These are phyloP conservation scores for Xylariaceae sp. DNA, from an alignment of 2,329 filamentous ascomycete genomes.

Conservation along the genomic window DNA sequence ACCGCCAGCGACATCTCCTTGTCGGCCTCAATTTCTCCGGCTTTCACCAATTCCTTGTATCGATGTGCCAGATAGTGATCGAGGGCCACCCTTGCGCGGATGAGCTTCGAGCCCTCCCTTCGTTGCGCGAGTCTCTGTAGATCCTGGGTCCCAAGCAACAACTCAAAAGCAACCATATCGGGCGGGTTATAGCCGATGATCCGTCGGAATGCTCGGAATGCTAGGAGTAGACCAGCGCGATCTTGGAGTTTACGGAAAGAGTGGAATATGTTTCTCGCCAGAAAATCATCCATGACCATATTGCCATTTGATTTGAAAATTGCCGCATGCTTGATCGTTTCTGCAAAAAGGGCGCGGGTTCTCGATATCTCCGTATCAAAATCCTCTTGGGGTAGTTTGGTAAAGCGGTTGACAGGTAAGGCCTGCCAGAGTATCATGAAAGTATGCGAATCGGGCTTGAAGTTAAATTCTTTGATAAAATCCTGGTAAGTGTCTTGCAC, in stretches of 20 bases:
- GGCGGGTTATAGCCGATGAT: constrained; percentile 41
- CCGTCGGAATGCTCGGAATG: constrained; percentile 39
- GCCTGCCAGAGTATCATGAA: constrained; percentile 63
- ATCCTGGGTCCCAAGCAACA: constrained; percentile 41
- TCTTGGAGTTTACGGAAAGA: constrained; percentile 45
- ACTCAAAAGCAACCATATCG: constrained; percentile 43
- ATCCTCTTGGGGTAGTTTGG: constrained; percentile 30
- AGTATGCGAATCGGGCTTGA: constrained; percentile 61
- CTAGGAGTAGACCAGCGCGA: constrained; percentile 40
- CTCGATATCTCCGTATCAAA: constrained; percentile 29
- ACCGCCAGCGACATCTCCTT: constrained; percentile 34
- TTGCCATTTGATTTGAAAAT: constrained; percentile 39
- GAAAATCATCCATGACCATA: constrained; percentile 36
- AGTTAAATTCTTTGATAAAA: constrained; percentile 44
- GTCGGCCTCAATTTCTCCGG: constrained; percentile 26
- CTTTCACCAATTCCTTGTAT: constrained; percentile 22
- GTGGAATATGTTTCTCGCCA: constrained; percentile 46
- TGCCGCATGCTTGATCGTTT: constrained; percentile 44
- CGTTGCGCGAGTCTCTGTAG: constrained; percentile 36
- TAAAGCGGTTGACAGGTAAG: constrained; percentile 45
- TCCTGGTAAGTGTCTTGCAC: constrained; percentile 52
- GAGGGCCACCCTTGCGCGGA: constrained; percentile 39
- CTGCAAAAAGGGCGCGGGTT: constrained; percentile 41
- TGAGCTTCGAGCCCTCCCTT: constrained; percentile 37
- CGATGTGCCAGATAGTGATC: constrained; percentile 35